phyloP scores from a whole-genome alignment of 1,284 basidiomycete species.

The Trametes pubescens region DNA sequence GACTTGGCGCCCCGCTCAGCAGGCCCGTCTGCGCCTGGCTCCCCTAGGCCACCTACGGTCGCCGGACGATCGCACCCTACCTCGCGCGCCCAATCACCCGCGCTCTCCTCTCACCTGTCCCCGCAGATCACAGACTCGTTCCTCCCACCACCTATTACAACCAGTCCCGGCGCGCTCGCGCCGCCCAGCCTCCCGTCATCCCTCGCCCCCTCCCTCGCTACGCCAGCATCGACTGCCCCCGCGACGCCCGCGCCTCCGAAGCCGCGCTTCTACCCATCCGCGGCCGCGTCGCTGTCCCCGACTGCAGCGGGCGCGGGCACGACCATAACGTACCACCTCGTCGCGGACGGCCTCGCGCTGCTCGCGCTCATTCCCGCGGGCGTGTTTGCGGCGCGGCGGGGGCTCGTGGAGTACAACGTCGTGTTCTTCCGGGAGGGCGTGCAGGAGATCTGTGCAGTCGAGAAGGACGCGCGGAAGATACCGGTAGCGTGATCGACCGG shows the following conservation, averaged over 20 bases:
- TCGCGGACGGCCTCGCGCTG: conserved; percentile 84
- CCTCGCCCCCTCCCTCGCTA: neutral
- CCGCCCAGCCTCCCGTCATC: neutral
- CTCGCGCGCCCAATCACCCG: conserved; percentile 17
- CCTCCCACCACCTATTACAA: conserved; percentile 28
- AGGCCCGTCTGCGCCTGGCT: conserved; percentile 21
- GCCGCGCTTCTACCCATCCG: conserved; percentile 59
- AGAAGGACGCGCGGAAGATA: conserved; percentile 57
- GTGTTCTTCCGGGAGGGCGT: conserved; percentile 86
- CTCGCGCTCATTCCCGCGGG: conserved; percentile 84
- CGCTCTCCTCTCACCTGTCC: conserved; percentile 9
- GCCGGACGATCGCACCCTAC: conserved; percentile 16
- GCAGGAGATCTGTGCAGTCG: conserved; percentile 78
- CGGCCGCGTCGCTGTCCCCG: conserved; percentile 64
- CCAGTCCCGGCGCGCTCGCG: conserved; percentile 37
- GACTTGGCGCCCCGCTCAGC: conserved; percentile 19
- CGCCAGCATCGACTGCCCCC: conserved; percentile 18
- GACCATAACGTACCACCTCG: conserved; percentile 87
- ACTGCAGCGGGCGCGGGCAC: conserved; percentile 67
- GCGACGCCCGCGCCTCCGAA: conserved; percentile 35
- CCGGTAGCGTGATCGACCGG: neutral
- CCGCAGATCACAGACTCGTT: neutral
- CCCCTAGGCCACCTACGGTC: conserved; percentile 24
- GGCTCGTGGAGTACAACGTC: conserved; percentile 93
- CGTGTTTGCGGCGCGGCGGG: conserved; percentile 80